A percentile compares a stretch with the other conserved stretches of the same genome.
These are phyloP conservation scores for Epichloe amarillans DNA, from an alignment of 2,329 filamentous ascomycete species.

Conservation along the genomic window DNA sequence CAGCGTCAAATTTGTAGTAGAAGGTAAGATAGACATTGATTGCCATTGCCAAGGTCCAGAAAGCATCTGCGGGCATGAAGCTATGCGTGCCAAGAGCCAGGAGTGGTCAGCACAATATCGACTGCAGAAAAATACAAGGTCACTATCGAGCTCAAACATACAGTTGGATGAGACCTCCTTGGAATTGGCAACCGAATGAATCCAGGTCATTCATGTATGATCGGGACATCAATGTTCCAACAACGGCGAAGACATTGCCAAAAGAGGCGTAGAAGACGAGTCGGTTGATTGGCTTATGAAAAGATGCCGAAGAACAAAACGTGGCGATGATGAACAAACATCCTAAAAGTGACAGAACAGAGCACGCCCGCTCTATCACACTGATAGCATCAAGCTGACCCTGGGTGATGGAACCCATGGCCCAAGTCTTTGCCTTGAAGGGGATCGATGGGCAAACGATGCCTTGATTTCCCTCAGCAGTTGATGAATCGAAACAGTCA, in stretches of 20 bases:
- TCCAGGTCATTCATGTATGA: slow-evolving; percentile 37
- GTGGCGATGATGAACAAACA: slow-evolving; percentile 60
- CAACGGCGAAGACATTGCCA: slow-evolving; percentile 66
- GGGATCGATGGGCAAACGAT: not conserved
- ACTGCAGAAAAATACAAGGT: no score
- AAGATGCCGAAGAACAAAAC: slow-evolving; percentile 52
- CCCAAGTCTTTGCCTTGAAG: not conserved
- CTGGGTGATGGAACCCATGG: slow-evolving; percentile 6
- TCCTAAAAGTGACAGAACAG: slow-evolving; percentile 56
- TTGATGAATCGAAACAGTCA: not conserved
- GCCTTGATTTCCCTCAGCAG: not conserved
- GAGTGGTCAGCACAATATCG: not conserved
- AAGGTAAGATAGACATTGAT: slow-evolving; percentile 75
- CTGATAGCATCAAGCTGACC: slow-evolving; percentile 41
- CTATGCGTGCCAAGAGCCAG: slow-evolving; percentile 28
- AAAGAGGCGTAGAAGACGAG: slow-evolving; percentile 74
- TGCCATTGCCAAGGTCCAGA: slow-evolving; percentile 73
- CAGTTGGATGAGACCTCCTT: slow-evolving; percentile 75
- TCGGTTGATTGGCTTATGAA: slow-evolving; percentile 78
- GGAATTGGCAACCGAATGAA: slow-evolving; percentile 52
- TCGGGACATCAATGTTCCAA: slow-evolving; percentile 60
- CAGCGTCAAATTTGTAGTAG: slow-evolving; percentile 57
- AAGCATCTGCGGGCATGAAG: slow-evolving; percentile 65
- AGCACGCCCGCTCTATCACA: slow-evolving; percentile 53
- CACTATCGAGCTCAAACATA: slow-evolving; percentile 25